Evolutionary conservation across 129 eudicot genomes (phyloP).

Genomic region (Apium graveolens): DNA sequence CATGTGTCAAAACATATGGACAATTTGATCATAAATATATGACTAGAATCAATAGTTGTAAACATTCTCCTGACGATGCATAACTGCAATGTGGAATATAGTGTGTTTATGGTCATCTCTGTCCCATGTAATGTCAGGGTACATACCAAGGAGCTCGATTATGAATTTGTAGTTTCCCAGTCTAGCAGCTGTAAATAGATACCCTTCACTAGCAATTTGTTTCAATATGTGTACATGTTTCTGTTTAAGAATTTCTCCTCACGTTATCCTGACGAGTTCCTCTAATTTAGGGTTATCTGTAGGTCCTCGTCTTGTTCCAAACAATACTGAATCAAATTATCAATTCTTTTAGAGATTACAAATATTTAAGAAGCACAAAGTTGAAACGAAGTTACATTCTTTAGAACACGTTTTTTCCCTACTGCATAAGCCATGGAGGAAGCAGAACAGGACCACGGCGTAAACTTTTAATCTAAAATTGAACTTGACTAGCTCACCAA

Average conservation of each 20-base stretch:
- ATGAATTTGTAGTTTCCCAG: constrained; percentile 16
- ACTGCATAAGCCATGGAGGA: neutral
- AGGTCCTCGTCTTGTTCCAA: neutral
- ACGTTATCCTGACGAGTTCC: neutral
- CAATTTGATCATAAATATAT: too few species aligned
- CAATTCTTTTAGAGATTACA: too few species aligned
- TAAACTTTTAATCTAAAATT: too few species aligned
- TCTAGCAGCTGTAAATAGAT: constrained; percentile 13
- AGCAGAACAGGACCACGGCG: too few species aligned
- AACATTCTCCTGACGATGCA: constrained; percentile 14
- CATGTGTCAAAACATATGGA: too few species aligned
- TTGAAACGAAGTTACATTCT: too few species aligned
- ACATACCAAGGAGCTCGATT: neutral
- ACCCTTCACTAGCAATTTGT: neutral
- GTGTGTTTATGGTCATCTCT: neutral
- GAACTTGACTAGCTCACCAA: neutral
- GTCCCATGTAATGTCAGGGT: constrained; percentile 20
- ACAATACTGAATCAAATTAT: neutral
- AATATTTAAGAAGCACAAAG: neutral
- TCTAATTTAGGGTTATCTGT: neutral
- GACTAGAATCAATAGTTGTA: too few species aligned
- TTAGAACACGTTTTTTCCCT: neutral
- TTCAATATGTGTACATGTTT: neutral
- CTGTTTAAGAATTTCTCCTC: neutral
- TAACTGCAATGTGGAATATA: constrained; percentile 15